These are phyloP conservation scores for Solanum hybrid DNA, from an alignment of 305 asterid genomes.

Conservation along the genomic window DNA sequence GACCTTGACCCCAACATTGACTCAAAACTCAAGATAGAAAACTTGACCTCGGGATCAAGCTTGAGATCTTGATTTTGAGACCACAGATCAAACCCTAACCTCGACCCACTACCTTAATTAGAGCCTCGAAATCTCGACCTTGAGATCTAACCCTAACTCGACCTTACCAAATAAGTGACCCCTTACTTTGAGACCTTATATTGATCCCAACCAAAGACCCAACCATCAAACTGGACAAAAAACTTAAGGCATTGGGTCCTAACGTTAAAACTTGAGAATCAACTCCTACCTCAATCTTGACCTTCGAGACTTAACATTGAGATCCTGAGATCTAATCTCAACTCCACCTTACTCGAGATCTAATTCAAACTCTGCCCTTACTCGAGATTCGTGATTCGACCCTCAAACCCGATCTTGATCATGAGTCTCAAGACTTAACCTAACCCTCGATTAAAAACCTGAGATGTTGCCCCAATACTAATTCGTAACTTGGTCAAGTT, in stretches of 20 bases:
- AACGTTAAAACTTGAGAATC: neutral
- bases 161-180: neutral
- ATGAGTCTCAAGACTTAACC: neutral
- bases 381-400: neutral
- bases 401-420: neutral
- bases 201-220: neutral
- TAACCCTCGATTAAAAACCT: neutral
- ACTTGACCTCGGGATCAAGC: neutral
- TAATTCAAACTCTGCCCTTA: neutral
- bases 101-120: neutral
- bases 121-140: neutral
- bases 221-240: neutral
- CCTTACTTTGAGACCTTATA: neutral
- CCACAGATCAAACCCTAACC: neutral
- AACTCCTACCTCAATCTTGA: neutral
- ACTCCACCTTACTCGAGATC: neutral
- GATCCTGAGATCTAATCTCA: neutral
- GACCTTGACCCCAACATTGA: neutral
- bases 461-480: neutral
- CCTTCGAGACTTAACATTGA: neutral
- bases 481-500: neutral
- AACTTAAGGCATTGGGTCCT: neutral
- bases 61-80: neutral
- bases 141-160: neutral
- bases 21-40: neutral